phyloP scores from a whole-genome alignment of 306 rosid species.

The Dryas drummondii region DNA sequence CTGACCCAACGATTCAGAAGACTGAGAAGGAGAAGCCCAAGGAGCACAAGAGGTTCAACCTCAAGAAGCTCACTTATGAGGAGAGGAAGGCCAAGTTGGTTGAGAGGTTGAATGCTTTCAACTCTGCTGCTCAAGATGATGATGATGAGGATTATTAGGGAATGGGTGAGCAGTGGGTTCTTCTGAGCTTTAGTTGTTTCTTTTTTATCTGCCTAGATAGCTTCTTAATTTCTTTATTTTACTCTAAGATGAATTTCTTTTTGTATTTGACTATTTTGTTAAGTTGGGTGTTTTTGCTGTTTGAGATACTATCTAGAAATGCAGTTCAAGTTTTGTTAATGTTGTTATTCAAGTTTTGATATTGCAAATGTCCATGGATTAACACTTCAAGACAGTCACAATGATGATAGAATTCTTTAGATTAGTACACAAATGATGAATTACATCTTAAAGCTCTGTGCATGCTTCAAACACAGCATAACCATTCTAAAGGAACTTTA shows the following conservation, averaged over 20 bases:
- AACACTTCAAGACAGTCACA: background rate
- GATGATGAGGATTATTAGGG: slow-evolving; percentile 53
- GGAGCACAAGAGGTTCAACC: slow-evolving; percentile 53
- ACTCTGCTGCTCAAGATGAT: slow-evolving; percentile 40
- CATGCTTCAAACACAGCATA: no score
- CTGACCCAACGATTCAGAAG: slow-evolving; percentile 47
- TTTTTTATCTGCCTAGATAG: background rate
- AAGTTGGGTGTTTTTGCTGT: background rate
- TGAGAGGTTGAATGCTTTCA: slow-evolving; percentile 58
- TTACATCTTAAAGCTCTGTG: no score
- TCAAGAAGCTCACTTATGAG: slow-evolving; percentile 82
- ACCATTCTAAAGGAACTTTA: no score
- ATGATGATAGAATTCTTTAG: no score
- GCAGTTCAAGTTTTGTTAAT: background rate
- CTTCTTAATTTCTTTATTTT: background rate
- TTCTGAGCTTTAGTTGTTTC: no score
- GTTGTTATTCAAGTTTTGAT: background rate
- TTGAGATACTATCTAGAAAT: slow-evolving; percentile 7
- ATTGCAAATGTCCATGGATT: background rate
- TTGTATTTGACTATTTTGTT: background rate
- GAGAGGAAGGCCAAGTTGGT: slow-evolving; percentile 68
- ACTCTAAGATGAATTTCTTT: background rate
- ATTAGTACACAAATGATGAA: no score
- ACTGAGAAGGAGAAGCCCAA: slow-evolving; percentile 47
- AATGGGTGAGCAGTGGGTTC: background rate